Percentiles rank a stretch among this genome's conserved stretches.
These are phyloP conservation scores for Ogataea nakhonphanomensis DNA, from an alignment of 805 yeast genomes.

Conservation along the genomic window DNA sequence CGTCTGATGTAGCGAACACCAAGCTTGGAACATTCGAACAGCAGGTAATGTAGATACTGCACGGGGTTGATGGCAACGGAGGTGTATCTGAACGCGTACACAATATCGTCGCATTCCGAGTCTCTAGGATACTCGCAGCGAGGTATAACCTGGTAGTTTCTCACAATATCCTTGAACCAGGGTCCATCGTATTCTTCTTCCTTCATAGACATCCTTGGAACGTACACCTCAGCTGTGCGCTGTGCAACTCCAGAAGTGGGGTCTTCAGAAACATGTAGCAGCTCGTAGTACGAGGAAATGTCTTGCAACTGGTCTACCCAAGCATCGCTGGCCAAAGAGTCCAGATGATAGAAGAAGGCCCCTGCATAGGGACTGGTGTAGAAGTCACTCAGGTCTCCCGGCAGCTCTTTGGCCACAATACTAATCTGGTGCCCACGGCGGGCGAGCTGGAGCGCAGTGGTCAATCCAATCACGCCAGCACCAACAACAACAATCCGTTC, in stretches of 20 bases:
- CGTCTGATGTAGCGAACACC: slow-evolving; percentile 49
- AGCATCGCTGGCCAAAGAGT: slow-evolving; percentile 29
- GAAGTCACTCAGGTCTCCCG: slow-evolving; percentile 38
- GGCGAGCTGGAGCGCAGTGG: slow-evolving; percentile 46
- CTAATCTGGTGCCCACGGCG: slow-evolving; percentile 41
- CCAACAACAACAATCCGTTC: slow-evolving; percentile 23
- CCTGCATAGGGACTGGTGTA: slow-evolving; percentile 50
- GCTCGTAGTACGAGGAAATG: slow-evolving; percentile 34
- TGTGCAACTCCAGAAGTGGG: slow-evolving; percentile 42
- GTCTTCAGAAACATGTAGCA: slow-evolving; percentile 34
- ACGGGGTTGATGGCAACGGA: slow-evolving; percentile 64
- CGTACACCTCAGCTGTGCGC: slow-evolving; percentile 28
- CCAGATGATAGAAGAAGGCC: slow-evolving; percentile 45
- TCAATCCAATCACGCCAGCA: slow-evolving; percentile 59
- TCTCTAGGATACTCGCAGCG: slow-evolving; percentile 31
- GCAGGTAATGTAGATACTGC: slow-evolving; percentile 51
- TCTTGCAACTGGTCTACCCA: slow-evolving; percentile 35
- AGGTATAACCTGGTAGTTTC: slow-evolving; percentile 33
- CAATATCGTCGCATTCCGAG: slow-evolving; percentile 26
- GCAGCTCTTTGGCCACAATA: slow-evolving; percentile 43
- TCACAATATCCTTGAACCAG: slow-evolving; percentile 40
- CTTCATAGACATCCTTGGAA: slow-evolving; percentile 26
- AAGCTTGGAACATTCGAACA: slow-evolving; percentile 39
- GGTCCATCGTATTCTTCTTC: slow-evolving; percentile 30
- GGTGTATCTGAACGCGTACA: slow-evolving; percentile 48